These are phyloP conservation scores for Sapria himalayana DNA, from an alignment of 345 rosid species.

Conservation along the genomic window DNA sequence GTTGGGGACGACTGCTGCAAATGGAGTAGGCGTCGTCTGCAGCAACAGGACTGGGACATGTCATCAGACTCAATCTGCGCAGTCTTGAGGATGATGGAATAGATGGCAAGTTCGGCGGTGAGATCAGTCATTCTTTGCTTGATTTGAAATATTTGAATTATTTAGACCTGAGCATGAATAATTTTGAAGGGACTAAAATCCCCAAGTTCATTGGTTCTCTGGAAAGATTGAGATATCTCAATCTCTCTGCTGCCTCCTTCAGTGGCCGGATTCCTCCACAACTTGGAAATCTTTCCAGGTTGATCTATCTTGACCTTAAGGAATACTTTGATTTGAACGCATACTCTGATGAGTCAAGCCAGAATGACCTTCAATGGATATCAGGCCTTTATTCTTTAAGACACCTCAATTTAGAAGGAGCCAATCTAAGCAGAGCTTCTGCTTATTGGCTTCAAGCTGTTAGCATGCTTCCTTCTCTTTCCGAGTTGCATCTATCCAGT, in stretches of 20 bases:
- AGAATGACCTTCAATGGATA: slow-evolving; percentile 21
- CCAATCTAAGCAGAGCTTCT: slow-evolving; percentile 15
- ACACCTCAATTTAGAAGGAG: slow-evolving; percentile 19
- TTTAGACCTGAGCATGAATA: slow-evolving; percentile 18
- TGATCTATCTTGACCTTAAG: slow-evolving; percentile 13
- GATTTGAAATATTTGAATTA: slow-evolving; percentile 5
- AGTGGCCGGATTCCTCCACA: slow-evolving; percentile 13
- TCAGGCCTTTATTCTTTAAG: slow-evolving; percentile 18
- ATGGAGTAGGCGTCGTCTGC: slow-evolving; percentile 15
- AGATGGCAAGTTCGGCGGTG: slow-evolving; percentile 5
- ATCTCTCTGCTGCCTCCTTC: slow-evolving; percentile 15
- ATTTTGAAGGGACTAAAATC: slow-evolving; percentile 12
- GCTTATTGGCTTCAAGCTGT: slow-evolving; percentile 20
- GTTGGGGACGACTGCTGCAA: slow-evolving; percentile 13
- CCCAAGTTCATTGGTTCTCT: slow-evolving; percentile 14
- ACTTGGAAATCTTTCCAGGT: slow-evolving; percentile 14
- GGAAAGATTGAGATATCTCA: slow-evolving; percentile 10
- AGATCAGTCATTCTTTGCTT: slow-evolving; percentile 11
- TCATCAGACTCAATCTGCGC: slow-evolving; percentile 9
- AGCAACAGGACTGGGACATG: slow-evolving; percentile 5
- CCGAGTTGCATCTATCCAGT: slow-evolving; percentile 13
- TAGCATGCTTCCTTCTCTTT: slow-evolving; percentile 17
- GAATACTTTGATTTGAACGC: neutral
- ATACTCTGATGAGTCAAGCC: slow-evolving; percentile 4
- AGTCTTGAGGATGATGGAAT: neutral